phyloP scores from a whole-genome alignment of 2,329 filamentous ascomycete genomes.

The Camillea tinctor region DNA sequence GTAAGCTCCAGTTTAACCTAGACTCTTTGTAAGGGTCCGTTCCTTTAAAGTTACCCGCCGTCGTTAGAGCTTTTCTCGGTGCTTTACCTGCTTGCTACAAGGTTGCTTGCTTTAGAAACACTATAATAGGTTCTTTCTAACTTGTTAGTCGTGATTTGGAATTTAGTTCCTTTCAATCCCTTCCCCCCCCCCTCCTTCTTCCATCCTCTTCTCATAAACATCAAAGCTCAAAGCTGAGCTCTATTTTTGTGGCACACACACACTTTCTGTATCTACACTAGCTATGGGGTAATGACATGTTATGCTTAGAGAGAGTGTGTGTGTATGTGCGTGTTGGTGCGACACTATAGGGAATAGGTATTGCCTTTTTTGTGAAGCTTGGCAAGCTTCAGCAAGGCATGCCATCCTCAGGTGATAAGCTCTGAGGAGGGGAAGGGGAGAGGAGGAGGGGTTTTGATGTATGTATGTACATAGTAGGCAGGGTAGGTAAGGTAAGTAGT shows the following conservation, averaged over 20 bases:
- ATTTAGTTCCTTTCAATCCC: no score
- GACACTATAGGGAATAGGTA: background rate
- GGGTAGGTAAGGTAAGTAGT: background rate
- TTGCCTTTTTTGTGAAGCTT: background rate
- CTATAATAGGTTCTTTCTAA: no score
- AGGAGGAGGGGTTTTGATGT: background rate
- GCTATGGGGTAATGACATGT: no score
- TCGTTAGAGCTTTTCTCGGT: constrained; percentile 14
- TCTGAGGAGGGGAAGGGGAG: no score
- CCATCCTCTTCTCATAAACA: no score
- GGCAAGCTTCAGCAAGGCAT: background rate
- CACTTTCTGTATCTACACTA: no score
- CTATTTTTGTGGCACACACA: background rate
- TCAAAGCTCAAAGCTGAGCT: no score
- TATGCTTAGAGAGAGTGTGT: background rate
- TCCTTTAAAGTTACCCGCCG: constrained; percentile 15
- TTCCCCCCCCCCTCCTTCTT: no score
- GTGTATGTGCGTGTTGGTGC: constrained; percentile 1
- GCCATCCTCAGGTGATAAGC: background rate
- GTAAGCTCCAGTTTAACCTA: constrained; percentile 5
- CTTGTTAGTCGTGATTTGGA: no score
- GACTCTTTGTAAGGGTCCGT: constrained; percentile 3
- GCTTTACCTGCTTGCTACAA: constrained; percentile 16
- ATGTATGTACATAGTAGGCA: background rate
- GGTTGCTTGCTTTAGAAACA: background rate